Percentiles rank a stretch among this genome's conserved stretches.
These are phyloP conservation scores for Fomes fomentarius DNA, from an alignment of 1,284 basidiomycete genomes.

Conservation along the genomic window DNA sequence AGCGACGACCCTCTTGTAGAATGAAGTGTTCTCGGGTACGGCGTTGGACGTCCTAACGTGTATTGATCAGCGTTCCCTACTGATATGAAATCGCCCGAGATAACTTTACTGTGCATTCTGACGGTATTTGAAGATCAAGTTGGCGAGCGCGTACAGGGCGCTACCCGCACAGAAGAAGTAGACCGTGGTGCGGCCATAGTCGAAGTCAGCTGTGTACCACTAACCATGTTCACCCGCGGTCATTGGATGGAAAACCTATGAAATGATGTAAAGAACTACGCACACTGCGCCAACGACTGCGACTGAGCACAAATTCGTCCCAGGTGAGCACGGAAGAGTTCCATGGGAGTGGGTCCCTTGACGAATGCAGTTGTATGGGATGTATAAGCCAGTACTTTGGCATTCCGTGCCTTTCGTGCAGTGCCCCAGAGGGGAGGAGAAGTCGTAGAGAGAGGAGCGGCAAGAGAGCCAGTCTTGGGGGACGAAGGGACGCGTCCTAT, in stretches of 20 bases:
- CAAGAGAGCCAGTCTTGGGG: no score
- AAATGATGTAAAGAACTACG: constrained; percentile 2
- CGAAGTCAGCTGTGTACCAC: constrained; percentile 38
- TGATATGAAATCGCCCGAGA: no score
- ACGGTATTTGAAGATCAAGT: constrained; percentile 1
- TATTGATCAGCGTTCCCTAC: no score
- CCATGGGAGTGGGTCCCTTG: constrained; percentile 20
- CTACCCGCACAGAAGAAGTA: constrained; percentile 37
- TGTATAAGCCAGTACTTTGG: constrained; percentile 28
- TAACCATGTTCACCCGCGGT: not conserved
- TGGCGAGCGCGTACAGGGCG: constrained; percentile 16
- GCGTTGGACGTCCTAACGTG: no score
- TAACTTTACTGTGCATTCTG: constrained; percentile 2
- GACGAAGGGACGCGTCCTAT: no score
- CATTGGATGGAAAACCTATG: not conserved
- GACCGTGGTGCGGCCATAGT: constrained; percentile 35
- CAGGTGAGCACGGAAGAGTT: constrained; percentile 27
- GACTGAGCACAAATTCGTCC: constrained; percentile 24
- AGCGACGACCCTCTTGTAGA: constrained; percentile 28
- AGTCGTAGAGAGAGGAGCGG: not conserved
- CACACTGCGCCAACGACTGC: constrained; percentile 24
- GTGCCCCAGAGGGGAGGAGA: not conserved
- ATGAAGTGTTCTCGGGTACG: not conserved
- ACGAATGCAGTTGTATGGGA: constrained; percentile 35
- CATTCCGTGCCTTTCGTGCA: not conserved